Evolutionary conservation across 495 filamentous ascomycete species (phyloP), one percentile per base, ranked within the genome.

Genomic region (Eremomyces bilateralis): DNA sequence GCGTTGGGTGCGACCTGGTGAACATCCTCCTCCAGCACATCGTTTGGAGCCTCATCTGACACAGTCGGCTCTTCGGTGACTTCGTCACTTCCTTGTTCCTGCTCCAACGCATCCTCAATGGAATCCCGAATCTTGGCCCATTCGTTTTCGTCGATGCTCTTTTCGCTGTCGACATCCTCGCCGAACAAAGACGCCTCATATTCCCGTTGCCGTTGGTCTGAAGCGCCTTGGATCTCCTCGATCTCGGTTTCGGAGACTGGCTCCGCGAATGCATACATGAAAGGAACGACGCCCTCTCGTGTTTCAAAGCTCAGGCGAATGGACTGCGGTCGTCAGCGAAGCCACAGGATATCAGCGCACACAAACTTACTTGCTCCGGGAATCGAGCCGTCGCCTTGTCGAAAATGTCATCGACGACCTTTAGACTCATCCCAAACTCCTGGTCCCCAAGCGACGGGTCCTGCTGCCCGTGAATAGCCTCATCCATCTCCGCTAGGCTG

Each of bases 251-350:
- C 64, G 0, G 69, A 66, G 13, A 94, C 72, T 5, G 88, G 85
- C 53, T 91, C 75, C 18, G 73, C 82, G 45, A 91, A 83, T 18
- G 93, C 67, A 45, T 82, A 79, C 80, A 94, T 93, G 45, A 70
- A 76, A 0, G 75, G 71, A 0, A 58, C 55, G 17, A 45, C 27
- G 3, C 52, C 52, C 4, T 67, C 63, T 13, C 77, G 63, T 0
- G 83, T 78, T 53, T 99, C 84, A 41, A 99, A 80, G 49, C 83
- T 76, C 24, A 99, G 46, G 1, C 88, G 75, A 3, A 99, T 52
- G 1, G 80, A 84, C 55, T 69, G 35, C 15, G 21, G 16, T 35
- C 12, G 18, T 62, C 36, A 60, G 56, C 18, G 8, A 13, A 13
- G 17, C 20, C 11, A 1, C 3, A 37, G 15, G 12, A 15, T 20